Evolutionary conservation across 2,329 filamentous ascomycete genomes (phyloP), one percentile per base, ranked within the genome.

Genomic region (Neoarthrinium moseri): DNA sequence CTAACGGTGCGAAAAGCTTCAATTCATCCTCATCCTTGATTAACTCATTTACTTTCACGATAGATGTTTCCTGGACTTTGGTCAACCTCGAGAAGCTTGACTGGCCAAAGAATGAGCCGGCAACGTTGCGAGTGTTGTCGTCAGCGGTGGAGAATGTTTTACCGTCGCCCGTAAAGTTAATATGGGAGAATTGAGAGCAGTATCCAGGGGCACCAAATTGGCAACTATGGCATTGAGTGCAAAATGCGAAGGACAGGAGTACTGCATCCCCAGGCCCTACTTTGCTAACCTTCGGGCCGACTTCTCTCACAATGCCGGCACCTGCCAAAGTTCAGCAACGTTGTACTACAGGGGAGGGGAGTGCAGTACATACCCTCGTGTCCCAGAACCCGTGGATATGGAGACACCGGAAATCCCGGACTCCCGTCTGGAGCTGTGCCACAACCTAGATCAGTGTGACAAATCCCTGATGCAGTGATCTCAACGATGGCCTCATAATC

Each of bases 331-430:
- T 20, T 17, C 13, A 17, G 20, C 15, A 15, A 5, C n/a, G 15
- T 6, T 18, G 12, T 6, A 36, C 34, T 17, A n/a, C n/a, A n/a
- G n/a, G n/a, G n/a, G n/a, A n/a, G n/a, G n/a, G n/a, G n/a, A n/a
- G n/a, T n/a, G n/a, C n/a, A n/a, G n/a, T n/a, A n/a, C n/a, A n/a
- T 18, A 36, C 34, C 34, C 20, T 36, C 34, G 18, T 36, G 34
- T n/a, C 34, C 34, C 6, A 36, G n/a, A 5, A 36, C 34, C 12
- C 20, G 11, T 6, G 34, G 34, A 20, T 36, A 36, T 7, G 34
- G n/a, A n/a, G n/a, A n/a, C n/a, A n/a, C n/a, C n/a, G n/a, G n/a
- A n/a, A n/a, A n/a, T 12, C 13, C 15, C 20, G 15, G 15, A 22
- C 18, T 36, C 34, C 15, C 6, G n/a, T n/a, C 12, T 15, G 34